These are phyloP conservation scores for Fusarium musae DNA, from an alignment of 2,329 filamentous ascomycete genomes.

Conservation along the genomic window DNA sequence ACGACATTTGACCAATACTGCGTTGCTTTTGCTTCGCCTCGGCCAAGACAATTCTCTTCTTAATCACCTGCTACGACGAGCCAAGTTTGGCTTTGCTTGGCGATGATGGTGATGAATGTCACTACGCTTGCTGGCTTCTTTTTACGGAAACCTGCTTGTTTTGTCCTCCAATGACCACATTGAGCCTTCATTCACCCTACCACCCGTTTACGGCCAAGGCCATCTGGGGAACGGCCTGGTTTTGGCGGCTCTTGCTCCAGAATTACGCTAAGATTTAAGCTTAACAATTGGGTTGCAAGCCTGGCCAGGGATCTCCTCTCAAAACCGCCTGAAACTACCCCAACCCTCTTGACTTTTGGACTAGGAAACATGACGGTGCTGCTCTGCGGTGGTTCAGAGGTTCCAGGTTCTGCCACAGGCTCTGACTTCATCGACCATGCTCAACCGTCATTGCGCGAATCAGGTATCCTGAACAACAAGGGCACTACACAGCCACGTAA, in stretches of 20 bases:
- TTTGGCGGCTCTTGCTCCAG: constrained; percentile 26
- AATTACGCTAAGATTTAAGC: constrained; percentile 37
- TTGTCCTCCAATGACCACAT: constrained; percentile 9
- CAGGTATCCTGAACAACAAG: constrained; percentile 7
- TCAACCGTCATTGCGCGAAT: background rate
- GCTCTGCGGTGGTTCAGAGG: background rate
- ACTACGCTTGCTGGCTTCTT: constrained; percentile 1
- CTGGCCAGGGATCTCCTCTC: constrained; percentile 16
- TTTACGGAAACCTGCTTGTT: constrained; percentile 17
- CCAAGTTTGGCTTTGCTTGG: constrained; percentile 19
- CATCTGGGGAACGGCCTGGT: background rate
- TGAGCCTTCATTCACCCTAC: background rate
- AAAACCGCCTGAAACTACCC: constrained; percentile 16
- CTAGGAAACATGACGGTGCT: background rate
- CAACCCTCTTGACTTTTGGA: background rate
- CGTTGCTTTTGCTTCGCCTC: constrained; percentile 28
- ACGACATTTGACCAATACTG: constrained; percentile 12
- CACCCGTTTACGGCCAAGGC: background rate
- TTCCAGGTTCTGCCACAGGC: background rate
- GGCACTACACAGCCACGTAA: constrained; percentile 29
- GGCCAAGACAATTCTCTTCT: constrained; percentile 22
- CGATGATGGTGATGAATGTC: constrained; percentile 16
- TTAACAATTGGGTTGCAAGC: constrained; percentile 26
- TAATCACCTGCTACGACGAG: constrained; percentile 34
- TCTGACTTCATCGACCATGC: constrained; percentile 13